These are phyloP conservation scores for Amanita polypyramis DNA, from an alignment of 768 basidiomycete genomes.

Conservation along the genomic window DNA sequence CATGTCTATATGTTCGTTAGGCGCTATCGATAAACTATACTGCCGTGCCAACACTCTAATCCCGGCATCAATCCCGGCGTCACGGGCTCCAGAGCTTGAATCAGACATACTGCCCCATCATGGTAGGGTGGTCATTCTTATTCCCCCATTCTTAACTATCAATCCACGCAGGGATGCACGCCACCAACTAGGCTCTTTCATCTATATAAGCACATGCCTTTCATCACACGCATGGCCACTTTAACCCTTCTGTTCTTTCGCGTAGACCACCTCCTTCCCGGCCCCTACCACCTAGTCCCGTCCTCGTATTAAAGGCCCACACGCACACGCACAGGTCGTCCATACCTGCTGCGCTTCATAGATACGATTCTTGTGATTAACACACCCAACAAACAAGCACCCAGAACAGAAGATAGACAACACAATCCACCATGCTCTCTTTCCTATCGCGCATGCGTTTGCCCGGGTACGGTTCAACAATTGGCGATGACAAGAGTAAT, in stretches of 20 bases:
- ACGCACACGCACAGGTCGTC: not conserved
- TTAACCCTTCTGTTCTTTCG: conserved; percentile 5
- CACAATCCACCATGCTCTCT: conserved; percentile 7
- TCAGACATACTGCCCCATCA: not conserved
- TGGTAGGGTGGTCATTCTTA: not conserved
- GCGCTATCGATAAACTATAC: not conserved
- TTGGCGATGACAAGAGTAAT: not conserved
- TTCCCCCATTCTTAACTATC: not conserved
- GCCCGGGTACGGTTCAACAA: not conserved
- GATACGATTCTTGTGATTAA: not conserved
- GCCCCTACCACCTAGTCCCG: not conserved
- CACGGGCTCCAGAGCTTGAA: not conserved
- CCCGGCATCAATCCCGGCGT: not conserved
- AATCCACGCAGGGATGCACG: not conserved
- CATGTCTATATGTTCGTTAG: not conserved
- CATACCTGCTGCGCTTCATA: conserved; percentile 5
- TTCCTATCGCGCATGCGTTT: conserved; percentile 6
- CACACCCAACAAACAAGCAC: not conserved
- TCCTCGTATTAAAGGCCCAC: conserved; percentile 1
- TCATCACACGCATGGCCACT: conserved; percentile 2
- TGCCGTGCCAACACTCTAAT: not conserved
- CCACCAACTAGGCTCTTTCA: conserved; percentile 2
- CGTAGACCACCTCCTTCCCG: not conserved
- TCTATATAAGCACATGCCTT: conserved; percentile 7
- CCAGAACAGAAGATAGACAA: too few species aligned